Base-by-base conservation (phyloP, 495 filamentous ascomycete species). In the Physcia stellaris region DNA sequence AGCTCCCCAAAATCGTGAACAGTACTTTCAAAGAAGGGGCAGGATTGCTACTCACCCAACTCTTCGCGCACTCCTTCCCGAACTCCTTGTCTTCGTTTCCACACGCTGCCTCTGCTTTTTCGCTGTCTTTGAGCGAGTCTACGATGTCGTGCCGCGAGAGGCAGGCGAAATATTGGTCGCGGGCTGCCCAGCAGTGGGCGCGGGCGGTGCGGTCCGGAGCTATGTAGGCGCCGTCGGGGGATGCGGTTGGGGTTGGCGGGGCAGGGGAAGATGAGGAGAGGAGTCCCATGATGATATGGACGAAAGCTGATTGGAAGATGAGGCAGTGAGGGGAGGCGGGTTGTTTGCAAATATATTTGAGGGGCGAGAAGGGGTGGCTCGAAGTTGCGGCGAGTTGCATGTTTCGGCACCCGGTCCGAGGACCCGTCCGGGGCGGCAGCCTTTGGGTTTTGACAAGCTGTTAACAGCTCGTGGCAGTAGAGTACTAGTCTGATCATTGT, bases 111-210 rank as follows among this genome's bases (percentile, higher is more conserved):
- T 70, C 63, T 19, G 75, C 77, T 27, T 63, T 63, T 32, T 73
- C 74, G 43, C 76, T 70, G 28, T 85, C 71, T 53, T 79, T 83
- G 39, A 94, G 64, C n/a, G 77, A 67, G 51, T 98, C 88, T 16
- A 94, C 46, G 47, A 98, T 94, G 42, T 73, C 67, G 60, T 83
- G 66, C 35, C 65, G 62, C 51, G 94, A 86, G 6, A 98, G 64
- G 48, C 90, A 98, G 19, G 62, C 57, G 58, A 90, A 96, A 64
- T 87, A 98, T 24, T 50, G 53, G 56, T 98, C 90, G 20, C 90
- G 73, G 12, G 79, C 77, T 34, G 80, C 79, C 79, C 83, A 98
- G 72, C 90, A 98, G 32, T 67, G 63, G 32, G 75, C 65, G 40
- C 90, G 77, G 51, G 85, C 79, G 34, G 65, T 67, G 38, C 88